Evolutionary conservation across 495 filamentous ascomycete species (phyloP).

Genomic region (Penicillium soppii): DNA sequence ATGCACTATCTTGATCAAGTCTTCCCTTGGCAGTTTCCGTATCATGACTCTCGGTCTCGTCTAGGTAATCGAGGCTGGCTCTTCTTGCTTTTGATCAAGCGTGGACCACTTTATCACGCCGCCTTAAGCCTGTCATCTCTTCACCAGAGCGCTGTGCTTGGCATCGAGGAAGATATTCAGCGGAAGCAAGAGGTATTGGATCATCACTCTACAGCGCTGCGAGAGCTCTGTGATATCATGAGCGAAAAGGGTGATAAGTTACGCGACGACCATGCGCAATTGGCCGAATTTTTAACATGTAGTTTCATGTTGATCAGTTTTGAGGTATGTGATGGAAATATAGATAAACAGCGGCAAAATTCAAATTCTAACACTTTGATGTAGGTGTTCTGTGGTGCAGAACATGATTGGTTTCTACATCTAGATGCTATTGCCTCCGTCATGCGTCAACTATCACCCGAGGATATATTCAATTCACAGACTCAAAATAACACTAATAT

Average conservation of each 20-base stretch:
- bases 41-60: slow-evolving; percentile 1
- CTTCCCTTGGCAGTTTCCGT: slow-evolving; percentile 10
- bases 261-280: slow-evolving; percentile 1
- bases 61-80: slow-evolving; percentile 8
- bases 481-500: neutral
- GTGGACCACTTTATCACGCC: slow-evolving; percentile 7
- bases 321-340: neutral
- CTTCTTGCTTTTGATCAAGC: slow-evolving; percentile 2
- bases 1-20: slow-evolving; percentile 20
- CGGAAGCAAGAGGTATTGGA: slow-evolving; percentile 2
- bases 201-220: slow-evolving; percentile 1
- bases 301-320: slow-evolving; percentile 12
- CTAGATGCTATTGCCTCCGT: slow-evolving; percentile 3
- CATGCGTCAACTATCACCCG: slow-evolving; percentile 3
- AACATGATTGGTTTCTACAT: slow-evolving; percentile 8
- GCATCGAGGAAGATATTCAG: slow-evolving; percentile 3
- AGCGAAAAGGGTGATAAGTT: slow-evolving; percentile 7
- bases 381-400: slow-evolving; percentile 6
- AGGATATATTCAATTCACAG: neutral
- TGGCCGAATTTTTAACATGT: slow-evolving; percentile 7
- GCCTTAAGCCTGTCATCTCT: slow-evolving; percentile 3
- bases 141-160: slow-evolving; percentile 2
- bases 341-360: neutral
- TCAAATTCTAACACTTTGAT: neutral
- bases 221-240: slow-evolving; percentile 7